A percentile compares a stretch with the other conserved stretches of the same genome.
These are phyloP conservation scores for Phytophthora capsici DNA, from an alignment of 352 stramenopile genomes.

Conservation along the genomic window DNA sequence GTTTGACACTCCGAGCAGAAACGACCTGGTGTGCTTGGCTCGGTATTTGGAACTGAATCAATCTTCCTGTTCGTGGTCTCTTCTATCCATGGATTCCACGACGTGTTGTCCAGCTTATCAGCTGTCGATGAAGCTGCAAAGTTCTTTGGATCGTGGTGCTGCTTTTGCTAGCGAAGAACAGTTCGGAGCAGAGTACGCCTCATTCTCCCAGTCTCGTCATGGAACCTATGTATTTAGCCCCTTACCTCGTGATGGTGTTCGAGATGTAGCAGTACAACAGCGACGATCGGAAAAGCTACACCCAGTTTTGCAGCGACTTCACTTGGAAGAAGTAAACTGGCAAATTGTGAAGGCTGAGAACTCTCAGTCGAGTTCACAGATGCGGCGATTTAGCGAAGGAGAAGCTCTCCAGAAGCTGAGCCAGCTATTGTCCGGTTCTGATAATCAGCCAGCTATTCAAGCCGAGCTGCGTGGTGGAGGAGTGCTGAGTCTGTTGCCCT, in stretches of 20 bases:
- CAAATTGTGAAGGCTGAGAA: constrained; percentile 51
- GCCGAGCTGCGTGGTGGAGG: constrained; percentile 68
- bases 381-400: constrained; percentile 55
- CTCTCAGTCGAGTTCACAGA: constrained; percentile 43
- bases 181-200: constrained; percentile 44
- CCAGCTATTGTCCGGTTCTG: constrained; percentile 47
- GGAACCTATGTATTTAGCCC: constrained; percentile 43
- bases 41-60: constrained; percentile 45
- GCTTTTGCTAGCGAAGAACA: constrained; percentile 47
- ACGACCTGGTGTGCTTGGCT: constrained; percentile 42
- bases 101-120: constrained; percentile 58
- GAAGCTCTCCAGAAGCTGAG: constrained; percentile 58
- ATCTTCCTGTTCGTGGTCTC: constrained; percentile 48
- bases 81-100: constrained; percentile 68
- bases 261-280: constrained; percentile 18
- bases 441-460: constrained; percentile 65
- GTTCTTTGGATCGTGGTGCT: constrained; percentile 43
- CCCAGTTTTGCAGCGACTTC: constrained; percentile 34
- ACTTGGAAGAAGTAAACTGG: constrained; percentile 62
- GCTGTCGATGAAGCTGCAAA: constrained; percentile 41
- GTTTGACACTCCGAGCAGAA: constrained; percentile 39
- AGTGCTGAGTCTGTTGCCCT: constrained; percentile 76
- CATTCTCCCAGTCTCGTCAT: constrained; percentile 27
- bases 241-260: constrained; percentile 25
- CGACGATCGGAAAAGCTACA: constrained; percentile 15